A percentile compares a stretch with the other conserved stretches of the same genome.
Conservation (phyloP, 1,284 basidiomycete genomes). For the Wallemia mellicola region DNA sequence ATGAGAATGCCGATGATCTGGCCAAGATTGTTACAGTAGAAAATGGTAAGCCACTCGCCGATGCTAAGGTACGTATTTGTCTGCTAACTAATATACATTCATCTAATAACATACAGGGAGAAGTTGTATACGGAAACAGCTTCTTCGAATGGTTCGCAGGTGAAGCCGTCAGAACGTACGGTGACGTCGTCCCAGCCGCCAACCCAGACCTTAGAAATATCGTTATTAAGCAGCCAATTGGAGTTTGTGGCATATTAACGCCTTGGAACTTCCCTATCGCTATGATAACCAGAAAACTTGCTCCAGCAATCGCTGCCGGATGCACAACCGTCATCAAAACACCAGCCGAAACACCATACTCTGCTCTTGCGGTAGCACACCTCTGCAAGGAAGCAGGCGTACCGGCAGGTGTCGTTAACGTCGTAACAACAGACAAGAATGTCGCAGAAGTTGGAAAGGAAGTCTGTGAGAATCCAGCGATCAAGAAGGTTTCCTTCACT, state of each 20-base stretch:
- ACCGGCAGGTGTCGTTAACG: conserved; percentile 80
- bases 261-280: conserved; percentile 64
- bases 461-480: conserved; percentile 38
- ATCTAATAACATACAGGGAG: conserved; percentile 24
- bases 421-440: conserved; percentile 60
- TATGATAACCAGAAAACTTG: conserved; percentile 72
- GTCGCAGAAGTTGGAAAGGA: conserved; percentile 44
- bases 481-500: conserved; percentile 82
- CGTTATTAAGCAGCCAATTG: conserved; percentile 80
- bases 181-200: conserved; percentile 56
- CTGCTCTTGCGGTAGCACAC: conserved; percentile 59
- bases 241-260: conserved; percentile 17
- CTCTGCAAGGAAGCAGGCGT: conserved; percentile 38
- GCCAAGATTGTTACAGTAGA: conserved; percentile 61
- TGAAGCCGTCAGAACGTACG: conserved; percentile 45
- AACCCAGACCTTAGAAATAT: conserved; percentile 45
- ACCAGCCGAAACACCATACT: conserved; percentile 82
- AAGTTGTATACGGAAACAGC: conserved; percentile 47
- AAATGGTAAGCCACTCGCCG: conserved; percentile 62
- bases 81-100: not conserved
- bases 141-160: conserved; percentile 64
- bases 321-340: conserved; percentile 92
- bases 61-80: conserved; percentile 29
- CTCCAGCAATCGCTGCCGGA: conserved; percentile 68
- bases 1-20: conserved; percentile 49